Base-by-base conservation (phyloP, 2,329 filamentous ascomycete genomes). In the Pseudogymnoascus sp. region DNA sequence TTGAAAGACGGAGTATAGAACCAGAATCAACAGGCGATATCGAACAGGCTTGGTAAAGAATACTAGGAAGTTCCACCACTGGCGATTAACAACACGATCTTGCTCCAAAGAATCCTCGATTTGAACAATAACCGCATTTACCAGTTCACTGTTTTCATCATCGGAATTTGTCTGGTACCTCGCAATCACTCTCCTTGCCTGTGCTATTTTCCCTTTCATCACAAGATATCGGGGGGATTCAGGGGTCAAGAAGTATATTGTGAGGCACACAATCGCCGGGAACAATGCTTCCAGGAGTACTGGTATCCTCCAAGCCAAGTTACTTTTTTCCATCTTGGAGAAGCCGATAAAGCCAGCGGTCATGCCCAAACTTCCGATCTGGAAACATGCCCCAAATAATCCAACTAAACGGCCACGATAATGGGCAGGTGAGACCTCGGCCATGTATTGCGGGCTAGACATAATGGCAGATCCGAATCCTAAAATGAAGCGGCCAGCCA, bases 311-410 rank as follows among this genome's bases (percentile, higher is more conserved):
- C 71, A 70, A 5, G 71, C 73, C 4, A 75, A 67, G 33, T 71
- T 66, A 0, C 69, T 69, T 5, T 2, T 55, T 55, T 64, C 12
- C 1, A 68, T 69, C 60, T 70, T 70, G 3, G 69, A 71, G 60
- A 74, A 76, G 3, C 75, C 76, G 40, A 77, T 71, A 74, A 75
- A 78, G 43, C 72, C 73, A 1, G 75, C 76, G 8, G 68, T 60
- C 63, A 75, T 73, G 59, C 73, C 70, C 28, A 79, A 69, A 63
- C 75, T 77, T 9, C 78, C 77, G 37, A 79, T 71, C 60, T 79
- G 77, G 68, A 78, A 80, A 65, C 74, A 79, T 7, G 78, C 78
- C 5, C 78, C 78, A 55, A 80, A 80, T 35, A 80, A 71, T 41
- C 78, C 78, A 21, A 81, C 78, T 38, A 80, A 71, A 25, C 76